These are phyloP conservation scores for Aspergillus panamensis DNA, from an alignment of 495 filamentous ascomycete species.

Conservation along the genomic window DNA sequence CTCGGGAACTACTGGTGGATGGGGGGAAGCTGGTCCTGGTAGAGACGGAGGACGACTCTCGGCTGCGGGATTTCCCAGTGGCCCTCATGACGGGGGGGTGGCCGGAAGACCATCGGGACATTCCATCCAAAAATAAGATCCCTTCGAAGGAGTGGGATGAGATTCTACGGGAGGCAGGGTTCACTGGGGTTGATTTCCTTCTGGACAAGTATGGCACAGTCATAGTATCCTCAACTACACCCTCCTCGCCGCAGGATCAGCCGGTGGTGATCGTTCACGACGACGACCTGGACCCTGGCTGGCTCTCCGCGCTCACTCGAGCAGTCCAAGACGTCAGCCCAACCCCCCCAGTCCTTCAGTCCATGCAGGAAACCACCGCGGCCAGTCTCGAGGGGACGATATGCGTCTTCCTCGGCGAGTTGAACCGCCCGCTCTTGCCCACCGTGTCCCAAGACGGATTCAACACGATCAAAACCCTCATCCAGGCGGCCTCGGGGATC, in stretches of 20 bases:
- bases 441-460: neutral
- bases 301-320: neutral
- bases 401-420: slow-evolving; percentile 4
- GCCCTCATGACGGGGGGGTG: neutral
- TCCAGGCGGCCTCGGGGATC: neutral
- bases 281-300: neutral
- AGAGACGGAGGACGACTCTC: neutral
- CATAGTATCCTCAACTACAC: neutral
- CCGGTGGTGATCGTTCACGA: neutral
- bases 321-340: neutral
- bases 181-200: neutral
- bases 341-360: neutral
- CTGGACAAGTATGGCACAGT: neutral
- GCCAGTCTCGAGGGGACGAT: neutral
- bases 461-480: neutral
- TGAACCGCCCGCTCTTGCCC: neutral
- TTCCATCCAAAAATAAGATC: neutral
- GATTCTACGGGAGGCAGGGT: neutral
- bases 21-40: neutral
- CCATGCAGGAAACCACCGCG: neutral
- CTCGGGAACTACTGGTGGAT: neutral
- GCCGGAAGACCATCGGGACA: neutral
- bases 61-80: neutral
- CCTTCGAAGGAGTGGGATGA: neutral
- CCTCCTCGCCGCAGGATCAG: neutral